A percentile compares a stretch with the other conserved stretches of the same genome.
phyloP scores from a whole-genome alignment of 2,329 filamentous ascomycete genomes.

The Epicoccum sorghinum region DNA sequence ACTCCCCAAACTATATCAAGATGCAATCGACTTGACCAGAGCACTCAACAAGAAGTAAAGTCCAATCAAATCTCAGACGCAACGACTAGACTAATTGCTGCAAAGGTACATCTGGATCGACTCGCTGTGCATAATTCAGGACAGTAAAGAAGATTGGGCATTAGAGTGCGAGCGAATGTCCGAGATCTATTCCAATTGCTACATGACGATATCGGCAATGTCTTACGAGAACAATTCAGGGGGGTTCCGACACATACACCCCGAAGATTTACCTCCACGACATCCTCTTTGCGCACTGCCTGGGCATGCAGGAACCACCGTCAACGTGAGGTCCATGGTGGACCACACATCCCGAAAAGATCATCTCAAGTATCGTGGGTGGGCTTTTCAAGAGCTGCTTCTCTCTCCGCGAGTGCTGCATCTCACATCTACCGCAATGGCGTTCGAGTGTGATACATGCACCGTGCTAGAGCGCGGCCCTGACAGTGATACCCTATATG shows the following conservation, averaged over 20 bases:
- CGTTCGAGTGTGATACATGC: conserved; percentile 22
- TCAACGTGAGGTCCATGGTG: conserved; percentile 6
- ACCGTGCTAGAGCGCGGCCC: conserved; percentile 9
- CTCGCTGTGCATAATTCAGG: conserved; percentile 14
- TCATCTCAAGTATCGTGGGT: conserved; percentile 11
- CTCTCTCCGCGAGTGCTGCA: conserved; percentile 27
- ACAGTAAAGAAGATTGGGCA: conserved; percentile 15
- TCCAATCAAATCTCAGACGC: too few species aligned
- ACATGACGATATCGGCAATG: conserved; percentile 11
- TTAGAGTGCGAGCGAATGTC: conserved; percentile 9
- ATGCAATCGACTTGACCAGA: conserved; percentile 9
- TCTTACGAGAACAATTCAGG: conserved; percentile 10
- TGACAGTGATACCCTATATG: conserved; percentile 4
- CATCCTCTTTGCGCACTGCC: conserved; percentile 1
- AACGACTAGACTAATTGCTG: not conserved
- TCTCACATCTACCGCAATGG: conserved; percentile 18
- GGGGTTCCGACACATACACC: not conserved
- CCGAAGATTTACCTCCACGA: not conserved
- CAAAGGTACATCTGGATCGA: conserved; percentile 17
- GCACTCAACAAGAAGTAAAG: not conserved
- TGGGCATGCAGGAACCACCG: not conserved
- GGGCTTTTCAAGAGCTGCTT: conserved; percentile 30
- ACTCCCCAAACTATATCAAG: conserved; percentile 12
- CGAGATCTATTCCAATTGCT: conserved; percentile 9
- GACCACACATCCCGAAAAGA: conserved; percentile 10